These are phyloP conservation scores for Colletotrichum truncatum DNA, from an alignment of 2,329 filamentous ascomycete genomes.

Conservation along the genomic window DNA sequence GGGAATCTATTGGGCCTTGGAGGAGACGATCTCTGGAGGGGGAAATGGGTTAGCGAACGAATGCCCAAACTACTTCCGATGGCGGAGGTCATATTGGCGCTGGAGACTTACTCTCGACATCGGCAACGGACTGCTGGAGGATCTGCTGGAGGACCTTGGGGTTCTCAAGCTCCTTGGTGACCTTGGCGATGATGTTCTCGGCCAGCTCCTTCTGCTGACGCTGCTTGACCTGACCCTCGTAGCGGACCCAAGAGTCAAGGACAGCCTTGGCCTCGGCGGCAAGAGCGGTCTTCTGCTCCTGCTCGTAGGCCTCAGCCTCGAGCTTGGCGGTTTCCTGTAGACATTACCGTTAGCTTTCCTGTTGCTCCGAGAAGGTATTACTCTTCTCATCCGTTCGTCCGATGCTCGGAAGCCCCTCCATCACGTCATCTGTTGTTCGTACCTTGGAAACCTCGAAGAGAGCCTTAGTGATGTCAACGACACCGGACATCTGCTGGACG, in stretches of 20 bases:
- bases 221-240: constrained; percentile 98
- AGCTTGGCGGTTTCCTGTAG: constrained; percentile 92
- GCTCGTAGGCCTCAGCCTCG: constrained; percentile 94
- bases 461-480: constrained; percentile 96
- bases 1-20: constrained; percentile 69
- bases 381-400: not conserved
- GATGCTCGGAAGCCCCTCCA: not conserved
- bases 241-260: constrained; percentile 98
- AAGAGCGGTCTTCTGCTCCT: constrained; percentile 94
- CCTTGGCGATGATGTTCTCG: constrained; percentile 93
- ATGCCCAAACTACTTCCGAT: not conserved
- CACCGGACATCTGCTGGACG: constrained; percentile 92
- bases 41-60: constrained; percentile 44
- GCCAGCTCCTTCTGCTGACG: constrained; percentile 97
- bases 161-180: constrained; percentile 98
- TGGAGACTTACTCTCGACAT: constrained; percentile 83
- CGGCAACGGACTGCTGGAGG: constrained; percentile 92
- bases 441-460: constrained; percentile 99
- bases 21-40: constrained; percentile 65
- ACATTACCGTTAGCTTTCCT: not conserved
- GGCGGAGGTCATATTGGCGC: not conserved
- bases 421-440: constrained; percentile 38
- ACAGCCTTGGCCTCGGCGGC: constrained; percentile 93
- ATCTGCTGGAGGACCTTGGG: constrained; percentile 98
- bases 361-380: not conserved